These are phyloP conservation scores for Cucurbita pepo DNA, from an alignment of 306 rosid genomes.

Conservation along the genomic window DNA sequence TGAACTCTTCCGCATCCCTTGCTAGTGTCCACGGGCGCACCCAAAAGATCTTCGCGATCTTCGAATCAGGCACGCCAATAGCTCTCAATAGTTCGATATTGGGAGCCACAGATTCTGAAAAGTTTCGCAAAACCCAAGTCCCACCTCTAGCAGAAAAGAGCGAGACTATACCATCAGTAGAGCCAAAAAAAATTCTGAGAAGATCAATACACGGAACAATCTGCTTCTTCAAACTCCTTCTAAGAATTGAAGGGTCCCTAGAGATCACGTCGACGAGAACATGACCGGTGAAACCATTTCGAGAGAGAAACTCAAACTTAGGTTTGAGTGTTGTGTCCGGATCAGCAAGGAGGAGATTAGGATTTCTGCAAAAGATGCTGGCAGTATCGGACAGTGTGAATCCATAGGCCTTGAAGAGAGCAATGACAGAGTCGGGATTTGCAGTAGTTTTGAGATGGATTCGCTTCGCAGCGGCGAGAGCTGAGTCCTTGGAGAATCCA, in stretches of 20 bases:
- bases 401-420: slow-evolving; percentile 8
- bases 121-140: slow-evolving; percentile 1
- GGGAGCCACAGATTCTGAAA: neutral
- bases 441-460: neutral
- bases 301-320: slow-evolving; percentile 8
- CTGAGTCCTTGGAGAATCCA: slow-evolving; percentile 4
- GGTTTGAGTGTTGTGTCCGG: slow-evolving; percentile 7
- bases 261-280: neutral
- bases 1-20: neutral
- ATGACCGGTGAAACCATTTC: slow-evolving; percentile 1
- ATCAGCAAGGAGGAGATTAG: neutral
- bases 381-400: slow-evolving; percentile 1
- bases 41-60: neutral
- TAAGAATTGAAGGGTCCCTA: neutral
- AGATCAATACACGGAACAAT: slow-evolving; percentile 8
- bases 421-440: slow-evolving; percentile 1
- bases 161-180: neutral
- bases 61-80: neutral
- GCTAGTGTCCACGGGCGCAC: neutral
- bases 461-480: neutral
- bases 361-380: neutral
- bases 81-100: slow-evolving; percentile 5
- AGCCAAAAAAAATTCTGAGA: slow-evolving; percentile 3
- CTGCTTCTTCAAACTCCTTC: slow-evolving; percentile 7
- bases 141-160: slow-evolving; percentile 1